phyloP scores from a whole-genome alignment of 2,329 filamentous ascomycete species.

The Fusarium bulbicola region DNA sequence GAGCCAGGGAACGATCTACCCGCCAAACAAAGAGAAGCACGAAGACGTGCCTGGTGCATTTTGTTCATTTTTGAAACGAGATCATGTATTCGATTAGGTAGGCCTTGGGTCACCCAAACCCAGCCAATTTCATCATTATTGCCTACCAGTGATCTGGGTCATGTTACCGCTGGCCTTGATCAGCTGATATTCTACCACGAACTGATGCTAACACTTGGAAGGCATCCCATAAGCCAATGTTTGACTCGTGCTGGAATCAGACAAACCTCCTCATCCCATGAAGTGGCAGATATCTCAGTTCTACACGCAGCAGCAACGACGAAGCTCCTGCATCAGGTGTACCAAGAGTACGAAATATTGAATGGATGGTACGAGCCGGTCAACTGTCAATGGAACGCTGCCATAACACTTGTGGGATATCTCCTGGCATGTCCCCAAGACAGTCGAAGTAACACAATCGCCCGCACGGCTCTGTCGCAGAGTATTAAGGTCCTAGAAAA shows the following conservation, averaged over 20 bases:
- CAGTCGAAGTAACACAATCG: accelerated
- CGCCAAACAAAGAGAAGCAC: not conserved
- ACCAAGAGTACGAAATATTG: not conserved
- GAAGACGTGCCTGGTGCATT: not conserved
- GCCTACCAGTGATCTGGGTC: accelerated
- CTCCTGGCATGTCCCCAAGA: not conserved
- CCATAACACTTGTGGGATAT: not conserved
- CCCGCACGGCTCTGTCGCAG: not conserved
- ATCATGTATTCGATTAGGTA: not conserved
- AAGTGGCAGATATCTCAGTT: not conserved
- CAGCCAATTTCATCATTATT: not conserved
- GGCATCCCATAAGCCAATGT: not conserved
- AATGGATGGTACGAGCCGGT: not conserved
- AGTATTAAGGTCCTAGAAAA: not conserved
- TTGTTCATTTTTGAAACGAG: not conserved
- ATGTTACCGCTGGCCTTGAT: accelerated
- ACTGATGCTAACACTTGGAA: not conserved
- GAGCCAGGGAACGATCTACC: not conserved
- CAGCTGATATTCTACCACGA: not conserved
- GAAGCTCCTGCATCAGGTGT: not conserved
- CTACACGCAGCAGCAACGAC: not conserved
- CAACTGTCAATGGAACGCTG: not conserved
- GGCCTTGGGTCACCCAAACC: not conserved
- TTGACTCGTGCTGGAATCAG: not conserved
- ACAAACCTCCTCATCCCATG: accelerated